These are phyloP conservation scores for Isabelozyma pseudorhagii DNA, from an alignment of 805 yeast genomes.

Conservation along the genomic window DNA sequence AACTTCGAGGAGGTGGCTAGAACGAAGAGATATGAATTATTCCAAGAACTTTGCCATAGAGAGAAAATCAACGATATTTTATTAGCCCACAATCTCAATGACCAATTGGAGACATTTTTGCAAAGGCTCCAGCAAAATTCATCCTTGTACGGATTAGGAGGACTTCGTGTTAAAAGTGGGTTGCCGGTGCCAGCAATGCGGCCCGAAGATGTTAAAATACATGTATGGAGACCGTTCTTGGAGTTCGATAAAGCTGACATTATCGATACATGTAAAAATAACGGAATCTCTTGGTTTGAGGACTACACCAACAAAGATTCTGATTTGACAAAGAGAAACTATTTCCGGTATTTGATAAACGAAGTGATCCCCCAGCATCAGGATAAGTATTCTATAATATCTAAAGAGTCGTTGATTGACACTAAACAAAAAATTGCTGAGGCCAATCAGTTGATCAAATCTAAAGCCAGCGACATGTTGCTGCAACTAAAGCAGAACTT, in stretches of 20 bases:
- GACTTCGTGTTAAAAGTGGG: constrained; percentile 38
- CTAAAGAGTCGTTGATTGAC: not conserved
- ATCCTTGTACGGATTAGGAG: constrained; percentile 53
- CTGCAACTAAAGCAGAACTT: constrained; percentile 1
- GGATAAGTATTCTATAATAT: not conserved
- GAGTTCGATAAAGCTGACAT: constrained; percentile 42
- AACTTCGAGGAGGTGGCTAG: constrained; percentile 64
- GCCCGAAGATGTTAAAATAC: constrained; percentile 9
- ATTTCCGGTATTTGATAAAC: constrained; percentile 37
- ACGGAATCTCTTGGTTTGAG: constrained; percentile 60
- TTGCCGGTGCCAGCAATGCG: constrained; percentile 16
- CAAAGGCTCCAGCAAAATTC: constrained; percentile 46
- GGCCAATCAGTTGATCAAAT: constrained; percentile 2
- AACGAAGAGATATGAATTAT: constrained; percentile 43
- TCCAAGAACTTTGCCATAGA: constrained; percentile 39
- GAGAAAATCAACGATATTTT: constrained; percentile 36
- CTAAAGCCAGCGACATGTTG: constrained; percentile 5
- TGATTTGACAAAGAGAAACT: constrained; percentile 55
- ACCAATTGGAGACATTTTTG: constrained; percentile 68
- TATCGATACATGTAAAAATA: constrained; percentile 39
- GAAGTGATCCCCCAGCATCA: constrained; percentile 19
- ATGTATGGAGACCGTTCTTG: constrained; percentile 53
- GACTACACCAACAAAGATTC: constrained; percentile 61
- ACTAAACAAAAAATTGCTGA: constrained; percentile 3
- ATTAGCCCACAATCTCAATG: constrained; percentile 69